Evolutionary conservation across 768 basidiomycete species (phyloP), one percentile per base, ranked within the genome.

Genomic region (Antrodiella citrinella): DNA sequence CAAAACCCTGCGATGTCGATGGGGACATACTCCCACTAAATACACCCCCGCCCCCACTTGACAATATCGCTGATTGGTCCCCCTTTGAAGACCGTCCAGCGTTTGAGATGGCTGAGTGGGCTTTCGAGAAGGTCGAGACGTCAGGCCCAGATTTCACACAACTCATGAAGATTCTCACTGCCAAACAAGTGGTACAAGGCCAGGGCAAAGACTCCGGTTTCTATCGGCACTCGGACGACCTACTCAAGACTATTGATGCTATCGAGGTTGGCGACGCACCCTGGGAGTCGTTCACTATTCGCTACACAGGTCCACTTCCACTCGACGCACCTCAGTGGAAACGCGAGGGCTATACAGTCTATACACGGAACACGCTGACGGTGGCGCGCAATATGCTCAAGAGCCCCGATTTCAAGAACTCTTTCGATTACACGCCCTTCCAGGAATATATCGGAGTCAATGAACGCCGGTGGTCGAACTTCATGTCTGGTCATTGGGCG

Each of bases 401-500:
- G 3, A 60, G 24, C 15, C 23, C 61, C 0, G 59, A 55, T 18
- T 67, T 67, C 48, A 48, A 54, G 4, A 51, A 49, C 26, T 12
- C 53, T 9, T 48, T 63, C 21, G 53, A 68, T 39, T 56, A 41
- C 18, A 39, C 55, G 0, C 67, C 65, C 2, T 63, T 62, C 50
- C 54, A 40, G 3, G 56, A 64, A 49, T 65, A 62, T 47, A 53
- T 56, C 44, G 21, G 35, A 12, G 38, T 21, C 12, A 58, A 55
- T 2, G 48, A 62, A 2, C 50, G 60, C 1, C 41, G 53, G 11
- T 70, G 55, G 47, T 58, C 57, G 1, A 63, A 69, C 48, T 44
- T 71, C 0, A 69, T 72, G 67, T 70, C 68, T 1, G 69, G 60
- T 2, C 51, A 67, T 49, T 70, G 68, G 68, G 59, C 64, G 2